Evolutionary conservation across 192 early-diverging fungal species (phyloP), one percentile per base, ranked within the genome.

Genomic region (Allomyces macrogynus): DNA sequence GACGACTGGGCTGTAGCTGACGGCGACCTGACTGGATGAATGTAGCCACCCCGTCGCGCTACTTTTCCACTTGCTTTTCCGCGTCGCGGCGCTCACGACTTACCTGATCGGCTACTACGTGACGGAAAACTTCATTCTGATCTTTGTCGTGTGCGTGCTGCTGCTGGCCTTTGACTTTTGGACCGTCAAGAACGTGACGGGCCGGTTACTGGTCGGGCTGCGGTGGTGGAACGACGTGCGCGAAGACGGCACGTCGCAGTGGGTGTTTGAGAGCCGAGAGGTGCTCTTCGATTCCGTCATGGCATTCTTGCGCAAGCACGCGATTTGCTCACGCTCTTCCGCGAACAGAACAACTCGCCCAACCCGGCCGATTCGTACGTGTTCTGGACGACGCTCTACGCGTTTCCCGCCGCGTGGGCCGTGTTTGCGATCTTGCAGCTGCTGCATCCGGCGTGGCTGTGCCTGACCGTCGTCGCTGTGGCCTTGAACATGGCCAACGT

Each of bases 201-300:
- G 96, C 0, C 83, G 96, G 62, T 76, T 97, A 49, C 79, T 99
- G 61, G 96, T 99, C 16, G 96, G 96, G 23, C 75, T 99, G 64
- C 83, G 96, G 67, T 99, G 96, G 96, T 99, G 96, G 96, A 99
- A 94, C 76, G 89, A 96, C 74, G 91, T 97, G 67, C 81, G 83
- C 61, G 93, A 95, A 61, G 96, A 97, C 73, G 96, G 96, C 32
- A 82, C 89, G 4, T 92, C 87, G 67, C 86, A 82, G 67, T 99
- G 96, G 96, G 82, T 92, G 18, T 99, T 96, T 81, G 96, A 99
- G 72, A 88, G 87, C 61, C 80, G 85, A 49, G 84, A 92, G 69
- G 89, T 91, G 75, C 67, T 76, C 71, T 54, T 42, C 43, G 63
- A 60, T 25, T 43, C 27, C 23, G 18, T 23, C 22, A 0, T 11